Evolutionary conservation across 2,329 filamentous ascomycete genomes (phyloP).

Genomic region (Karstenula rhodostoma): DNA sequence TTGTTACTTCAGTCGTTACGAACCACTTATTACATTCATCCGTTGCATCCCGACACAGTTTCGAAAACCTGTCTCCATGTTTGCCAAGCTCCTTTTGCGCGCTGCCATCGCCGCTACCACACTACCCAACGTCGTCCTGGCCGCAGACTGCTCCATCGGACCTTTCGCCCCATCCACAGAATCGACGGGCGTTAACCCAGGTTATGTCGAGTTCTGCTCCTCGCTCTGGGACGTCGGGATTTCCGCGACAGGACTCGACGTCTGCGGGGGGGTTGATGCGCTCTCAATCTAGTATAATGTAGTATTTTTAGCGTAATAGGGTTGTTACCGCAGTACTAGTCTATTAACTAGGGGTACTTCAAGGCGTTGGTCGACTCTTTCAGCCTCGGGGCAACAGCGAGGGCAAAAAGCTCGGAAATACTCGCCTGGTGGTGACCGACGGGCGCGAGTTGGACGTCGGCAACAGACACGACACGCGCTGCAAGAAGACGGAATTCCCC

Average conservation of each 20-base stretch:
- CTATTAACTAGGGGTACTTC: slow-evolving; percentile 2
- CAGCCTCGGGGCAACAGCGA: slow-evolving; percentile 5
- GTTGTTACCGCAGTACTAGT: not conserved
- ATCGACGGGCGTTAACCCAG: not conserved
- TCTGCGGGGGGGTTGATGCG: not conserved
- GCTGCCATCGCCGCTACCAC: not conserved
- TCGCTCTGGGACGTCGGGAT: not conserved
- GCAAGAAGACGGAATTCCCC: not conserved
- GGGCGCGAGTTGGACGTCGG: slow-evolving; percentile 4
- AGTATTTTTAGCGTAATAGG: not conserved
- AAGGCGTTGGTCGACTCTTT: slow-evolving; percentile 2
- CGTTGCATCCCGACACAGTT: not conserved
- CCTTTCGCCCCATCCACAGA: not conserved
- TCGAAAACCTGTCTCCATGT: not conserved
- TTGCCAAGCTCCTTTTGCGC: not conserved
- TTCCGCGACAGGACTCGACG: slow-evolving; percentile 1
- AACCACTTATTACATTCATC: not conserved
- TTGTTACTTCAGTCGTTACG: not conserved
- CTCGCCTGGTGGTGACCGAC: not conserved
- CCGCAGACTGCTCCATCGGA: not conserved
- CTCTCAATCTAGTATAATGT: not conserved
- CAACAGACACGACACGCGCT: not conserved
- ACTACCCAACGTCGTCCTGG: not conserved
- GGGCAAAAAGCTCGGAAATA: not conserved
- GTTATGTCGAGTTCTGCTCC: not conserved